phyloP scores from a whole-genome alignment of 73 alveolate genomes.

The Stentor coeruleus region DNA sequence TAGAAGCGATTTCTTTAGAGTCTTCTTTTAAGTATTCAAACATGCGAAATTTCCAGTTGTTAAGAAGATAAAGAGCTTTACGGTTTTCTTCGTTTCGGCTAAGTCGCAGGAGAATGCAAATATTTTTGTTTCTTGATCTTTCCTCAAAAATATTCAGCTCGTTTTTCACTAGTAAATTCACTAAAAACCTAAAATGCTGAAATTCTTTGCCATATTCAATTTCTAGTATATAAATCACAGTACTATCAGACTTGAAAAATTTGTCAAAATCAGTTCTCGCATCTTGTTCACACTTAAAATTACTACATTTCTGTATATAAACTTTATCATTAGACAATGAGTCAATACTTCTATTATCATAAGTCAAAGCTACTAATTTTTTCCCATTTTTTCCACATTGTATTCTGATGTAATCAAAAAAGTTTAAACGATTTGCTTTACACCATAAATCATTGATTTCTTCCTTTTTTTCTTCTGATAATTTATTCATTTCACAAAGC shows the following conservation, averaged over 20 bases:
- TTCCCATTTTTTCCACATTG: neutral
- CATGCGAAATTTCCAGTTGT: slow-evolving; percentile 12
- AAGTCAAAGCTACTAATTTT: neutral
- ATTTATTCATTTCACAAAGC: neutral
- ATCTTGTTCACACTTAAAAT: neutral
- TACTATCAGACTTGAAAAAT: neutral
- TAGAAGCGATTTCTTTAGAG: neutral
- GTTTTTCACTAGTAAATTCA: neutral
- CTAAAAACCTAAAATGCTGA: neutral
- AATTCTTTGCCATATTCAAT: slow-evolving; percentile 1
- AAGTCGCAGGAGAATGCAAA: neutral
- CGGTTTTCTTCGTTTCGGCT: slow-evolving; percentile 10
- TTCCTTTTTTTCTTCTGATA: neutral
- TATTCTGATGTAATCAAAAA: neutral
- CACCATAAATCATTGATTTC: neutral
- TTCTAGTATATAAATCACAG: neutral
- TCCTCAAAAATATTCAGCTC: neutral
- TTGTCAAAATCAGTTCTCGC: neutral
- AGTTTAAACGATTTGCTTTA: neutral
- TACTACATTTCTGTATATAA: neutral
- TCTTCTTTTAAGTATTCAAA: neutral
- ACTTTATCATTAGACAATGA: neutral
- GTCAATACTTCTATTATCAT: neutral
- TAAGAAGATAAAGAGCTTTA: neutral
- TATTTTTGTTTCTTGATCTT: neutral